Conservation (phyloP, 2,329 filamentous ascomycete genomes). For the Fusarium sp. region DNA sequence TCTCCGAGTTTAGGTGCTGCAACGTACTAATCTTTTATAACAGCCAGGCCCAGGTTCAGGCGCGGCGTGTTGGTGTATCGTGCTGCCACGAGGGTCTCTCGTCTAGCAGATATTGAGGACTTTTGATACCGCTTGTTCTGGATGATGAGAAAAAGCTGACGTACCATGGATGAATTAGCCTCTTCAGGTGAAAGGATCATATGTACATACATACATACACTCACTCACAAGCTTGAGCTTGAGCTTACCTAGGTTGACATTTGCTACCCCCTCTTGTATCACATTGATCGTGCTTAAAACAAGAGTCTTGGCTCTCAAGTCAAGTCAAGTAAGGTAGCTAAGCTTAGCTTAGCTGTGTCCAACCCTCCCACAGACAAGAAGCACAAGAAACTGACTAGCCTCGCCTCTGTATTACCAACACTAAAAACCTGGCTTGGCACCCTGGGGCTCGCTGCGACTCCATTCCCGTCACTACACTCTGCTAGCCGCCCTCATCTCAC, state of each 20-base stretch:
- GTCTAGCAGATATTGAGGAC: not conserved
- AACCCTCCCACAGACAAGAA: not conserved
- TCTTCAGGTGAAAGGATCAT: not conserved
- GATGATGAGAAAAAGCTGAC: not conserved
- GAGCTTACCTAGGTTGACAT: not conserved
- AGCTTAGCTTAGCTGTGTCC: not conserved
- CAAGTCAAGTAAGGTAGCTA: not conserved
- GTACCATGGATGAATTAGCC: not conserved
- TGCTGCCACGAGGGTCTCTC: not conserved
- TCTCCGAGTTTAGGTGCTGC: not conserved
- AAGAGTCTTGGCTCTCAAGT: not conserved
- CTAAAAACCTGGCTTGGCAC: not conserved
- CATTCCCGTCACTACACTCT: slow-evolving; percentile 26
- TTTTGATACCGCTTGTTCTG: not conserved
- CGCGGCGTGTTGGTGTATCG: not conserved
- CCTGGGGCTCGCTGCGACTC: not conserved
- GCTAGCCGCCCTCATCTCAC: slow-evolving; percentile 15
- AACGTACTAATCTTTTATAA: not conserved
- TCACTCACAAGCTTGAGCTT: not conserved
- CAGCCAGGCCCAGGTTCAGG: not conserved
- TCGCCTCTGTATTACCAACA: slow-evolving; percentile 33
- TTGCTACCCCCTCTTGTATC: slow-evolving; percentile 4
- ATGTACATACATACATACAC: not conserved
- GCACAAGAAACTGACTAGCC: not conserved
- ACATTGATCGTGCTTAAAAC: slow-evolving; percentile 12